Conservation (phyloP, 2,329 filamentous ascomycete species). For the Fusarium sp. region DNA sequence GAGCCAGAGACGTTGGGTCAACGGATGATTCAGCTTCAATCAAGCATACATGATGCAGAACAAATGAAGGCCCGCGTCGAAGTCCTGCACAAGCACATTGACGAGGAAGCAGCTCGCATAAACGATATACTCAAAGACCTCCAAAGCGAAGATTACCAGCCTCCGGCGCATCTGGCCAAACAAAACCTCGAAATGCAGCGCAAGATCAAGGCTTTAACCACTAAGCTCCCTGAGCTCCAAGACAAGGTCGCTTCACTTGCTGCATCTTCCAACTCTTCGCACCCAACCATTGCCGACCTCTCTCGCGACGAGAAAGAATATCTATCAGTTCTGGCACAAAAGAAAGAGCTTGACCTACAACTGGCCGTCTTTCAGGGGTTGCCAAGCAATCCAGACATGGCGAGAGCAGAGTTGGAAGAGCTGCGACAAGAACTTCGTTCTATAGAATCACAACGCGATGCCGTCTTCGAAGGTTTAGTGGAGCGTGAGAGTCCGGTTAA, state of each 20-base stretch:
- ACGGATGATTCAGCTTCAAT: constrained; percentile 66
- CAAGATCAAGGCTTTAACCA: constrained; percentile 72
- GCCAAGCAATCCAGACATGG: constrained; percentile 75
- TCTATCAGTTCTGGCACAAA: constrained; percentile 64
- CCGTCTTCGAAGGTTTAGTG: constrained; percentile 78
- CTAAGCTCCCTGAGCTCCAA: constrained; percentile 71
- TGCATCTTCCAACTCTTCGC: constrained; percentile 49
- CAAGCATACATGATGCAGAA: constrained; percentile 63
- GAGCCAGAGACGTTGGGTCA: constrained; percentile 62
- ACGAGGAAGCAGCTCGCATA: constrained; percentile 59
- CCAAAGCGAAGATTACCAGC: constrained; percentile 61
- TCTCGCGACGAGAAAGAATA: constrained; percentile 68
- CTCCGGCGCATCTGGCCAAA: constrained; percentile 68
- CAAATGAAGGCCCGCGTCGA: constrained; percentile 66
- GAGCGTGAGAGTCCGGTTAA: constrained; percentile 68
- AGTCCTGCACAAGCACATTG: constrained; percentile 66
- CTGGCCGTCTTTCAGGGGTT: constrained; percentile 76
- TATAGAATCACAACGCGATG: constrained; percentile 73
- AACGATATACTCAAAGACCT: constrained; percentile 57
- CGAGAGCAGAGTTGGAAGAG: constrained; percentile 75
- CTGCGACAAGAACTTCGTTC: constrained; percentile 72
- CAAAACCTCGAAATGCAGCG: constrained; percentile 81
- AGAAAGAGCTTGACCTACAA: constrained; percentile 70
- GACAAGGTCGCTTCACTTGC: constrained; percentile 62
- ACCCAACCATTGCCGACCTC: constrained; percentile 67